phyloP scores from a whole-genome alignment of 768 basidiomycete genomes.

The Neoboletus subvelutipes region DNA sequence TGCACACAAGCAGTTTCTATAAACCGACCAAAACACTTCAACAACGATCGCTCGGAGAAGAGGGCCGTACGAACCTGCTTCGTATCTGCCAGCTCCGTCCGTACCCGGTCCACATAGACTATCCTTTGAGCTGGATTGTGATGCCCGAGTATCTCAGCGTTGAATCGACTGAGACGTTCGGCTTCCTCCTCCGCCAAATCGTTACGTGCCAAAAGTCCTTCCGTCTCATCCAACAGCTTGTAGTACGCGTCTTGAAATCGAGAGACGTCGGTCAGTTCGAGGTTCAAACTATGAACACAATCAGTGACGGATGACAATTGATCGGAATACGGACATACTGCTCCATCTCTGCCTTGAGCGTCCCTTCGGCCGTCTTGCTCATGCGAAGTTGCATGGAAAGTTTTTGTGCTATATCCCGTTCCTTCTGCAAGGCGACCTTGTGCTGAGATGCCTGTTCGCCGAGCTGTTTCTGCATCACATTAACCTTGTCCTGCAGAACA shows the following conservation, averaged over 20 bases:
- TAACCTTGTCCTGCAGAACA: conserved; percentile 27
- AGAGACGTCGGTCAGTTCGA: conserved; percentile 59
- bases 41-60: background rate
- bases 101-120: conserved; percentile 80
- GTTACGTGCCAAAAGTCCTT: conserved; percentile 64
- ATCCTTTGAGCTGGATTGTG: conserved; percentile 84
- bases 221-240: conserved; percentile 60
- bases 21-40: background rate
- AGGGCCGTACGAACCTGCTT: conserved; percentile 62
- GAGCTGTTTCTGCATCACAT: conserved; percentile 28
- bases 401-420: conserved; percentile 46
- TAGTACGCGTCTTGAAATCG: conserved; percentile 73
- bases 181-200: conserved; percentile 81
- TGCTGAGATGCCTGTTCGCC: conserved; percentile 34
- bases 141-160: conserved; percentile 84
- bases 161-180: conserved; percentile 70
- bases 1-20: conserved; percentile 50
- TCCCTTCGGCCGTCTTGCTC: conserved; percentile 63
- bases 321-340: conserved; percentile 44
- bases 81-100: conserved; percentile 73
- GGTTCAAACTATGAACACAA: conserved; percentile 34
- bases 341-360: conserved; percentile 65
- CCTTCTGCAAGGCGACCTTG: conserved; percentile 42
- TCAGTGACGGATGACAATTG: background rate
- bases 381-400: conserved; percentile 52